These are phyloP conservation scores for Gautieria morchelliformis DNA, from an alignment of 768 basidiomycete genomes.

Conservation along the genomic window DNA sequence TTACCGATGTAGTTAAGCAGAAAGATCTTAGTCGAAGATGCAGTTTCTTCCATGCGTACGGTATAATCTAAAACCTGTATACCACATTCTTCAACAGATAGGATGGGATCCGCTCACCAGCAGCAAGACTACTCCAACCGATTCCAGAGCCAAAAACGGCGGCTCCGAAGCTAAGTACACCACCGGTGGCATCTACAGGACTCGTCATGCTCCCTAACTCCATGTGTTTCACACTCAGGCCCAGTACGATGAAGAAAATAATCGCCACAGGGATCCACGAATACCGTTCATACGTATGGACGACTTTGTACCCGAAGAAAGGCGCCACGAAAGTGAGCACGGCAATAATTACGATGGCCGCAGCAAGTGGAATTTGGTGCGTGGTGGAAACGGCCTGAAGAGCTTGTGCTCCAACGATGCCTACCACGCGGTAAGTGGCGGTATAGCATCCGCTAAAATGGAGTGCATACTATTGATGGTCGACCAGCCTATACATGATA, in stretches of 20 bases:
- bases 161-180: conserved; percentile 29
- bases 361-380: conserved; percentile 26
- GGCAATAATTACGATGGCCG: conserved; percentile 36
- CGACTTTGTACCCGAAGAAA: conserved; percentile 32
- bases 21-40: conserved; percentile 29
- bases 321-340: conserved; percentile 28
- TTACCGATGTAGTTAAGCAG: conserved; percentile 25
- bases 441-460: neutral
- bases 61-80: conserved; percentile 25
- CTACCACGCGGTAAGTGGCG: neutral
- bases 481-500: conserved; percentile 35
- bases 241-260: conserved; percentile 27
- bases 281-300: conserved; percentile 33
- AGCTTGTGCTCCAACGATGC: conserved; percentile 17
- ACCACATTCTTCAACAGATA: neutral
- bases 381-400: conserved; percentile 16
- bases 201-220: conserved; percentile 14
- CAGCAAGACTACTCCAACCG: conserved; percentile 32
- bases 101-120: conserved; percentile 10
- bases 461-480: conserved; percentile 23
- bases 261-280: conserved; percentile 33
- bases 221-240: conserved; percentile 20
- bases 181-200: conserved; percentile 23
- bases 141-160: conserved; percentile 26
- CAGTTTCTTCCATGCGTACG: conserved; percentile 30